These are phyloP conservation scores for Diaporthe aspalathi DNA, from an alignment of 2,329 filamentous ascomycete species.

Conservation along the genomic window DNA sequence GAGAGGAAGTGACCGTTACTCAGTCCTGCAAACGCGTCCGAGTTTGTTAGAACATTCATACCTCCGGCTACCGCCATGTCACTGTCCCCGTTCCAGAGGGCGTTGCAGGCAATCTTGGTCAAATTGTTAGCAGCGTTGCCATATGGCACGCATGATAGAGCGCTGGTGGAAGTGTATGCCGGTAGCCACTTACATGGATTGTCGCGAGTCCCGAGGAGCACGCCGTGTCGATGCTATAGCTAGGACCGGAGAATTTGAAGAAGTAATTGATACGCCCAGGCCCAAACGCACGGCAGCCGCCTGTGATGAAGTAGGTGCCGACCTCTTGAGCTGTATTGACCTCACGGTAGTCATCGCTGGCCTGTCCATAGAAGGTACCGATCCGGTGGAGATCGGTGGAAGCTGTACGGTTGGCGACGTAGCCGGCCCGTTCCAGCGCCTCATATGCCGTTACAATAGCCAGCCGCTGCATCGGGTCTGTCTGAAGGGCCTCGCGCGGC, in stretches of 20 bases:
- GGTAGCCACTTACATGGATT: conserved; percentile 47
- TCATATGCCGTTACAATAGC: conserved; percentile 30
- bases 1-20: conserved; percentile 75
- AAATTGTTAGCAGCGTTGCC: no score
- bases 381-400: conserved; percentile 57
- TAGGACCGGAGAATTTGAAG: conserved; percentile 49
- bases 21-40: conserved; percentile 73
- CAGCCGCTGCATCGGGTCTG: conserved; percentile 31
- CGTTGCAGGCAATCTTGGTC: conserved; percentile 63
- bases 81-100: conserved; percentile 72
- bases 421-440: conserved; percentile 58
- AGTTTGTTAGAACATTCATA: conserved; percentile 73
- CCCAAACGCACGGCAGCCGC: conserved; percentile 46
- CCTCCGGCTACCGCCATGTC: conserved; percentile 76
- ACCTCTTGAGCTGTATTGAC: conserved; percentile 63
- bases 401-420: conserved; percentile 40
- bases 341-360: conserved; percentile 65
- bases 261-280: conserved; percentile 52
- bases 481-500: conserved; percentile 20
- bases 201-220: conserved; percentile 52
- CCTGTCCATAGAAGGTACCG: conserved; percentile 73
- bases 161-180: no score
- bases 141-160: no score
- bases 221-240: conserved; percentile 52
- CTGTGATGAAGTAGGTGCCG: conserved; percentile 41